Percentiles rank a stretch among this genome's conserved stretches.
Evolutionary conservation across 768 basidiomycete genomes (phyloP).

Genomic region (Panellus pusillus): DNA sequence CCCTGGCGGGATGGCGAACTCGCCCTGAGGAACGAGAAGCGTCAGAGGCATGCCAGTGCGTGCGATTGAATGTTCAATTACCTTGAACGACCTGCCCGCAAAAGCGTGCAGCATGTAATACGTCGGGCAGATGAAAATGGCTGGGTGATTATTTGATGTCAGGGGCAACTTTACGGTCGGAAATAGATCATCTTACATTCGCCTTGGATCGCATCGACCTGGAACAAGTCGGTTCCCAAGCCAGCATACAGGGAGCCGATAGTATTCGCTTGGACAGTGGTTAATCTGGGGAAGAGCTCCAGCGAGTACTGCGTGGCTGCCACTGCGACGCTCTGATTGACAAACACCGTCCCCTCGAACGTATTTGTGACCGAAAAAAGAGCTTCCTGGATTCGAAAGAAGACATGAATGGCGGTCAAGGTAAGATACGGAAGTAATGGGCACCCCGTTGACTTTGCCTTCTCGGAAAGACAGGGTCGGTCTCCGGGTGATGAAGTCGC

Average conservation of each 20-base stretch:
- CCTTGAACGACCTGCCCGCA: constrained; percentile 29
- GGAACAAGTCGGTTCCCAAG: constrained; percentile 17
- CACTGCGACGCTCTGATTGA: constrained; percentile 18
- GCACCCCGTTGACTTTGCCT: constrained; percentile 34
- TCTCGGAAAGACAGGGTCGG: constrained; percentile 30
- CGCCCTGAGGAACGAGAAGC: constrained; percentile 23
- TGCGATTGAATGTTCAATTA: no score
- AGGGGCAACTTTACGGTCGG: neutral
- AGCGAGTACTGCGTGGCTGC: constrained; percentile 21
- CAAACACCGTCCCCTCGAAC: constrained; percentile 32
- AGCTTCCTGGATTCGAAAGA: constrained; percentile 13
- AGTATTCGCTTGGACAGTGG: neutral
- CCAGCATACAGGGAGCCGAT: constrained; percentile 18
- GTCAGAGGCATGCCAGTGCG: no score
- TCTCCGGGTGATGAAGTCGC: constrained; percentile 31
- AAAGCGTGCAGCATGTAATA: constrained; percentile 32
- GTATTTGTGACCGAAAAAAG: constrained; percentile 28
- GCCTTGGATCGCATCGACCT: constrained; percentile 23
- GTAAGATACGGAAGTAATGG: constrained; percentile 1
- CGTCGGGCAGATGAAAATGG: constrained; percentile 36
- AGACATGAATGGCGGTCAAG: neutral
- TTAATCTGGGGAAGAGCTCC: constrained; percentile 26
- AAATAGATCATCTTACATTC: constrained; percentile 26
- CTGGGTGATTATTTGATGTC: constrained; percentile 17
- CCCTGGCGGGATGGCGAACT: constrained; percentile 30